A percentile compares a stretch with the other conserved stretches of the same genome.
phyloP scores from a whole-genome alignment of 768 basidiomycete genomes.

The Lentinula guzmanii region DNA sequence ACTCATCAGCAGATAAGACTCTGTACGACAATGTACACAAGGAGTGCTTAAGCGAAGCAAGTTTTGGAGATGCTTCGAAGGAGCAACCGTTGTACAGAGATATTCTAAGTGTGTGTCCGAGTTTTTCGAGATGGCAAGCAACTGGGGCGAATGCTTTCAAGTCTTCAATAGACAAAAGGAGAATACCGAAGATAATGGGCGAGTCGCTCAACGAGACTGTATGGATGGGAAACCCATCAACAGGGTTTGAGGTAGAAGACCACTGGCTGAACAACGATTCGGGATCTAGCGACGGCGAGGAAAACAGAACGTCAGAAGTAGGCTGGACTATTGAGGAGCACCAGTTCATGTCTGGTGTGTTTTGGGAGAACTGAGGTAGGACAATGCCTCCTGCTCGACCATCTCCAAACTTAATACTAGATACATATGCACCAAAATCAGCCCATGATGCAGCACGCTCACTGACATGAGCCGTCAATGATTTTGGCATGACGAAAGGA shows the following conservation, averaged over 20 bases:
- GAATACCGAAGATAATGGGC: conserved; percentile 24
- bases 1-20: conserved; percentile 9
- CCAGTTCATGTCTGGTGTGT: conserved; percentile 2
- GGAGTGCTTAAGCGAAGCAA: background rate
- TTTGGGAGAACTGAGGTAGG: conserved; percentile 4
- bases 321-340: conserved; percentile 2
- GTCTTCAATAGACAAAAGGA: conserved; percentile 28
- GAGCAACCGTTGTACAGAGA: conserved; percentile 21
- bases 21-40: conserved; percentile 12
- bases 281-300: background rate
- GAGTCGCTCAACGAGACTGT: background rate
- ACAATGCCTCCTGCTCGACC: conserved; percentile 13
- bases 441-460: conserved; percentile 19
- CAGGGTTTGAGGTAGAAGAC: conserved; percentile 7
- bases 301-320: conserved; percentile 9
- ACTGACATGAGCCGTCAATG: conserved; percentile 17
- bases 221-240: conserved; percentile 1
- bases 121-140: conserved; percentile 26
- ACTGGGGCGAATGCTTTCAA: conserved; percentile 25
- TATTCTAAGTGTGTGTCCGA: conserved; percentile 22
- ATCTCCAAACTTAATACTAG: conserved; percentile 15
- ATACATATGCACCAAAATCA: conserved; percentile 11
- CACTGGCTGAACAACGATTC: conserved; percentile 4
- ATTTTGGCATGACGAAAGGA: conserved; percentile 47
- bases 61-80: background rate